Evolutionary conservation across 768 basidiomycete species (phyloP), one percentile per base, ranked within the genome.

Genomic region (Sporobolomyces phaffii): DNA sequence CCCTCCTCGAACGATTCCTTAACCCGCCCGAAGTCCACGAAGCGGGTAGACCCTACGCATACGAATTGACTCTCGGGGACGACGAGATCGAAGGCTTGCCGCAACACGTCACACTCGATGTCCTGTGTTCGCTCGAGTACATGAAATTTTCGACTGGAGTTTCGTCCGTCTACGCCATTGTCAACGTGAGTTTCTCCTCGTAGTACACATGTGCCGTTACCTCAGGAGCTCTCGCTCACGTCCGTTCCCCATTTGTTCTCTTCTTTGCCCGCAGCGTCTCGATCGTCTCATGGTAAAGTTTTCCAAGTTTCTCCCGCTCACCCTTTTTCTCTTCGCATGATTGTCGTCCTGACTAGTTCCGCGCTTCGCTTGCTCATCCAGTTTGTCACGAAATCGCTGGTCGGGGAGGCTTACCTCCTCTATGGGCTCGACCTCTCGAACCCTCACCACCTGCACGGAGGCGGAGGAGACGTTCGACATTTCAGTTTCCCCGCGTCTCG

Each of bases 391-490:
- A 72, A 72, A 24, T 62, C 60, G 17, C 67, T 72, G 47, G 71
- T 72, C n/a, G 71, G 71, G 29, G 71, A 72, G 43, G 33, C 28
- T 6, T 72, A 68, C 41, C 50, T 72, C 31, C 41, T 72, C 4
- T 72, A 72, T 53, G 71, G 71, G 2, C 60, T 69, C 33, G 49
- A 52, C 41, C 24, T 58, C 5, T 29, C 54, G 7, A 38, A 38
- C 3, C 28, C 29, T n/a, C 36, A 38, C 1, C 49, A 44, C 1
- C 48, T 34, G 4, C 33, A 29, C 20, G 28, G 15, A 11, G 28
- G 31, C 24, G 54, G 15, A 11, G 28, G 31, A 18, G 54, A 87
- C 80, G 69, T 86, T 81, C 74, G 89, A 82, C 88, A 89, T 88
- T 49, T 60, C 44, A 29, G 33, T 17, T 54, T 56, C n/a, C 31